Conservation (phyloP, 2,329 filamentous ascomycete genomes). For the Fusarium sp. region DNA sequence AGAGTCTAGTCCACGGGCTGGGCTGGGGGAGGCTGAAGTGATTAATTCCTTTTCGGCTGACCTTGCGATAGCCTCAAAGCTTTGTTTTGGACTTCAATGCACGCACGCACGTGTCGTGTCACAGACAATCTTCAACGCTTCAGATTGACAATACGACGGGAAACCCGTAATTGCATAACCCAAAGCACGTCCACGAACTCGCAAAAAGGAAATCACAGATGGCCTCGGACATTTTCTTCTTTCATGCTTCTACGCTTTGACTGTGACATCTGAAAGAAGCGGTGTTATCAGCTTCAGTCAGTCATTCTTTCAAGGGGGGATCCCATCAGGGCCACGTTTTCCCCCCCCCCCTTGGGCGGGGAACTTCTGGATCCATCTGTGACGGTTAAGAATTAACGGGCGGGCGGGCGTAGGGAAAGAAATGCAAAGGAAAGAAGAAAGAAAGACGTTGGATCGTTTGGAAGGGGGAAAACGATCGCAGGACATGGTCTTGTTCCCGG, state of each 20-base stretch:
- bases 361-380: slow-evolving; percentile 2
- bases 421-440: neutral
- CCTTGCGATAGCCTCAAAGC: slow-evolving; percentile 29
- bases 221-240: slow-evolving; percentile 7
- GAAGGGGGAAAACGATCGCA: slow-evolving; percentile 9
- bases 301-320: slow-evolving; percentile 10
- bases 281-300: neutral
- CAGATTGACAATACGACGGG: slow-evolving; percentile 1
- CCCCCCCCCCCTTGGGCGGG: slow-evolving; percentile 1
- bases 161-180: slow-evolving; percentile 17
- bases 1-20: neutral
- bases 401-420: neutral
- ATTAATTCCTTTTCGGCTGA: neutral
- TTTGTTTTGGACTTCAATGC: neutral
- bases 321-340: slow-evolving; percentile 13
- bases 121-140: slow-evolving; percentile 1
- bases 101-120: neutral
- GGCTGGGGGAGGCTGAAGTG: slow-evolving; percentile 11
- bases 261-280: neutral
- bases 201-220: neutral
- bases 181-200: neutral
- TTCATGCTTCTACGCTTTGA: slow-evolving; percentile 14
- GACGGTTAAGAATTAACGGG: slow-evolving; percentile 13
- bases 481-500: slow-evolving; percentile 8
- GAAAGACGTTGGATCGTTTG: slow-evolving; percentile 6